A percentile compares a stretch with the other conserved stretches of the same genome.
Conservation (phyloP, 2,329 filamentous ascomycete genomes). For the Fusarium sp. region DNA sequence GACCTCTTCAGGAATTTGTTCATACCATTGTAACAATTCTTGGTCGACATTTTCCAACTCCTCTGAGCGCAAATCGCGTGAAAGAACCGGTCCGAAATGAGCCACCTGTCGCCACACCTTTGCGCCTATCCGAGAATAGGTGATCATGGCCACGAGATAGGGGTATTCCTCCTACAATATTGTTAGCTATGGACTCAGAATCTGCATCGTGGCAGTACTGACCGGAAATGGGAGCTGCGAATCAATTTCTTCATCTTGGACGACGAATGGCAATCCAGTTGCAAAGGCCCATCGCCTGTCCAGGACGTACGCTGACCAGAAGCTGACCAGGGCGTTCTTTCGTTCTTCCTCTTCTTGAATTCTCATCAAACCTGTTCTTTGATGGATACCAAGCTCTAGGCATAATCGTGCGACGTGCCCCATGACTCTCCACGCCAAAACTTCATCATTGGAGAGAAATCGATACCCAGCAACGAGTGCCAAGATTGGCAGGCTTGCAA, state of each 20-base stretch:
- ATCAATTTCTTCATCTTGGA: constrained; percentile 90
- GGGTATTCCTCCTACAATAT: constrained; percentile 65
- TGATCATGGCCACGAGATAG: constrained; percentile 86
- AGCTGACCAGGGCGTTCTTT: constrained; percentile 76
- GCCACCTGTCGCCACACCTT: constrained; percentile 89
- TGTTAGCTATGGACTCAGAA: constrained; percentile 34
- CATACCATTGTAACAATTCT: constrained; percentile 89
- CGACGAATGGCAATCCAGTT: constrained; percentile 87
- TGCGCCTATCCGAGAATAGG: constrained; percentile 84
- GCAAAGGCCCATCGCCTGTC: constrained; percentile 91
- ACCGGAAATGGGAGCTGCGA: constrained; percentile 83
- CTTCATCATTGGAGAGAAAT: constrained; percentile 88
- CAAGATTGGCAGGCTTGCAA: constrained; percentile 64
- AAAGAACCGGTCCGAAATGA: constrained; percentile 72
- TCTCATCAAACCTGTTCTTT: constrained; percentile 77
- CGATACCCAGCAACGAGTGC: constrained; percentile 74
- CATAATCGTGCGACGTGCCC: constrained; percentile 86
- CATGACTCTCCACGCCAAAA: constrained; percentile 87
- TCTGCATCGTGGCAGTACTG: constrained; percentile 49
- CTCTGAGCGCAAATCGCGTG: constrained; percentile 75
- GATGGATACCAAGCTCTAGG: constrained; percentile 85
- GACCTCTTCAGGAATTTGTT: constrained; percentile 74
- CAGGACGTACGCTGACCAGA: constrained; percentile 89
- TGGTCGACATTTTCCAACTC: constrained; percentile 86
- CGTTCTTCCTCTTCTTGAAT: constrained; percentile 79